Evolutionary conservation across 768 basidiomycete genomes (phyloP), one percentile per base, ranked within the genome.

Genomic region (Candolleomyces eurysporus): DNA sequence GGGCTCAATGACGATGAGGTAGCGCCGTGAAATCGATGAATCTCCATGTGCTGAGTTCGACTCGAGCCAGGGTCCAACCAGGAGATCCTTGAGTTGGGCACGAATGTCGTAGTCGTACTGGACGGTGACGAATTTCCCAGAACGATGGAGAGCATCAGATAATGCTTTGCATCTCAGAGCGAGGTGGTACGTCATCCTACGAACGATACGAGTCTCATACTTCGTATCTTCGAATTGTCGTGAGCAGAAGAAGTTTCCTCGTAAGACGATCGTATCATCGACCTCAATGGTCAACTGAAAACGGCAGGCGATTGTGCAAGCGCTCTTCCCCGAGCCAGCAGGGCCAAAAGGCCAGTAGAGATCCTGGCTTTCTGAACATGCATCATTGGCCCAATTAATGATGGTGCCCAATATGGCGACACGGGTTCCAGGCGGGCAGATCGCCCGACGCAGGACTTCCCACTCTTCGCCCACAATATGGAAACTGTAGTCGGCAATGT

Each of bases 181-280:
- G 14, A 61, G 53, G 4, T 61, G 51, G 43, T 56, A 55, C 10
- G 22, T 53, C 17, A 61, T 53, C n/a, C 52, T 61, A 16, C 26
- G 60, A 4, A 61, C n/a, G 31, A 61, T 53, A 2, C 17, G 26
- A 14, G 52, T 14, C 14, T 13, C 45, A 4, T 13, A 21, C 39
- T 43, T 19, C 13, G 51, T 39, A 22, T 61, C 39, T 43, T 48
- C 11, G 26, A 32, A 32, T 7, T 26, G 42, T 16, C 53, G 60
- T 13, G 60, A 61, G 46, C 50, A 61, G 30, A 61, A 55, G 42
- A 61, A 61, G 53, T 48, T 61, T n/a, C n/a, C n/a, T n/a, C n/a
- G n/a, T n/a, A n/a, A n/a, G n/a, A n/a, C n/a, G n/a, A n/a, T n/a
- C n/a, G n/a, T n/a, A n/a, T n/a, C n/a, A n/a, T n/a, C n/a, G n/a